phyloP scores from a whole-genome alignment of 1,139 yeast species.

The Lodderomyces jiufengensis region DNA sequence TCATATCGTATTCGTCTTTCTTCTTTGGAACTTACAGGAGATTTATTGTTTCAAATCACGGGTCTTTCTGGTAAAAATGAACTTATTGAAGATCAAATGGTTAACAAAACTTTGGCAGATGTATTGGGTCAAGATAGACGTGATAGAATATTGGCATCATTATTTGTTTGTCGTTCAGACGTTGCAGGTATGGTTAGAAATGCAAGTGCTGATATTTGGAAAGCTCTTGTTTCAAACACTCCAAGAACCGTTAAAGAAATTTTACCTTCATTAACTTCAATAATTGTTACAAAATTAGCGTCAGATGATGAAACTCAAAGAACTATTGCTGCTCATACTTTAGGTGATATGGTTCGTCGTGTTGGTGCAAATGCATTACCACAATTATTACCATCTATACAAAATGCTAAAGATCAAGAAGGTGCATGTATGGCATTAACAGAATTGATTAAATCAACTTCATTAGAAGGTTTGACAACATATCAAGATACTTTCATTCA shows the following conservation, averaged over 20 bases:
- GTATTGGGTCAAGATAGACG: conserved; percentile 86
- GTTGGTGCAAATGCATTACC: conserved; percentile 88
- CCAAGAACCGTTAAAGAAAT: conserved; percentile 96
- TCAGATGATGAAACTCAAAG: conserved; percentile 76
- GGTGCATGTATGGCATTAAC: conserved; percentile 94
- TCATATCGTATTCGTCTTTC: conserved; percentile 88
- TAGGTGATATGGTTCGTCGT: conserved; percentile 93
- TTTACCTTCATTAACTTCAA: conserved; percentile 74
- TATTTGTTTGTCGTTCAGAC: conserved; percentile 93
- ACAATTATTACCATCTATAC: conserved; percentile 81
- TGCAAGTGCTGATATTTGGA: conserved; percentile 96
- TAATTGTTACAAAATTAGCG: conserved; percentile 80
- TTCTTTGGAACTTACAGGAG: conserved; percentile 96
- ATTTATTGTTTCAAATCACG: conserved; percentile 87
- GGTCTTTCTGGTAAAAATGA: conserved; percentile 77
- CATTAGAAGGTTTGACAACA: conserved; percentile 55
- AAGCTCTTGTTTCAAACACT: conserved; percentile 91
- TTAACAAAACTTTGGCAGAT: conserved; percentile 66
- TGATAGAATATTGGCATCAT: conserved; percentile 75
- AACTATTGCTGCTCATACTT: conserved; percentile 85
- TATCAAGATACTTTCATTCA: conserved; percentile 69
- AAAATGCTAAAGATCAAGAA: conserved; percentile 83
- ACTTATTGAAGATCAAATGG: conserved; percentile 64
- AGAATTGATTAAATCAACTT: conserved; percentile 78
- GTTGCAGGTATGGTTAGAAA: conserved; percentile 81